Conservation (phyloP, 768 basidiomycete genomes). For the Pholiota conissans region DNA sequence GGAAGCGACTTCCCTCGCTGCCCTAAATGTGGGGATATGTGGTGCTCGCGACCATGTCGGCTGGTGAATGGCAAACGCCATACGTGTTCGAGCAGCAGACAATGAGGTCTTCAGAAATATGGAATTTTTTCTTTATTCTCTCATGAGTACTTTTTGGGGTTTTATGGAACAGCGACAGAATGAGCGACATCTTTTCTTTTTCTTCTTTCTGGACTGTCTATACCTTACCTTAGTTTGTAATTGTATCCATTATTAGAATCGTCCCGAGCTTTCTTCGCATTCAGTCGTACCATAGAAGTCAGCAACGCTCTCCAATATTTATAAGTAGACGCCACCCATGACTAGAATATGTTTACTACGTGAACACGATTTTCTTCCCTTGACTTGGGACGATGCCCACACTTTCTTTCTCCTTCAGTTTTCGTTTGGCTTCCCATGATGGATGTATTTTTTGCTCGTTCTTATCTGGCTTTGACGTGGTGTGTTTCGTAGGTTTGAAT, state of each 20-base stretch:
- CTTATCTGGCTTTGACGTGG: conserved; percentile 11
- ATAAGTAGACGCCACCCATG: conserved; percentile 9
- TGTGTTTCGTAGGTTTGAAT: neutral
- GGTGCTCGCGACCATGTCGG: conserved; percentile 67
- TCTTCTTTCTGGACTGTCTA: too few species aligned
- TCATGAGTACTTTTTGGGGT: neutral
- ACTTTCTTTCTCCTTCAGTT: conserved; percentile 69
- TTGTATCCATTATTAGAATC: neutral
- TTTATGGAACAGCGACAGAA: neutral
- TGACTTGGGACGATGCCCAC: conserved; percentile 63
- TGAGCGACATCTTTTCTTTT: neutral
- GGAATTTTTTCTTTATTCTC: neutral
- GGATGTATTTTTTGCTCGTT: conserved; percentile 70
- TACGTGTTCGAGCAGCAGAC: conserved; percentile 30
- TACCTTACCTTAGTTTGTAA: neutral
- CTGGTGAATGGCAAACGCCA: conserved; percentile 54
- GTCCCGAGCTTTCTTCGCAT: neutral
- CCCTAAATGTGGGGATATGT: conserved; percentile 54
- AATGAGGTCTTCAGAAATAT: neutral
- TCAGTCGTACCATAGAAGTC: neutral
- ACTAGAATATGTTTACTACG: conserved; percentile 19
- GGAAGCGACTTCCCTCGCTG: conserved; percentile 65
- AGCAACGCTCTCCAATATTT: neutral
- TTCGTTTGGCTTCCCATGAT: conserved; percentile 94
- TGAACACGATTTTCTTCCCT: conserved; percentile 85